Evolutionary conservation across 192 early-diverging fungal species (phyloP), one percentile per base, ranked within the genome.

Genomic region (Coemansia sp.): DNA sequence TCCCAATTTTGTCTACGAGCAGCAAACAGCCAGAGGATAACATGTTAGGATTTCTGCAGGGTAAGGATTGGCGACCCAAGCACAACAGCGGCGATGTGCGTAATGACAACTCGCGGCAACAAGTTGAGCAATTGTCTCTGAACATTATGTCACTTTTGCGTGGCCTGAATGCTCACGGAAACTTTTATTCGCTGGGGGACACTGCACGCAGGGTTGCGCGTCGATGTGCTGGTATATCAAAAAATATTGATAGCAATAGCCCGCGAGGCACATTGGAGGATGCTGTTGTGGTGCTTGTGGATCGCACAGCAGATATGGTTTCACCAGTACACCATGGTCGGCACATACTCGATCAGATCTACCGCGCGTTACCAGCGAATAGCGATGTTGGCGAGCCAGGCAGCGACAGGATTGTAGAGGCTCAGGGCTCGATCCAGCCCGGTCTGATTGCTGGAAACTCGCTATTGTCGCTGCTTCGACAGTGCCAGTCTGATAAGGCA

Each of bases 111-210:
- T 29, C 58, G 23, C 66, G 54, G 47, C 69, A 71, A 10, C 56
- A 60, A 56, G 27, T 65, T 15, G 78, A 75, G 29, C 66, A 63
- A 9, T 66, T 66, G 2, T 62, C 78, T 8, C 62, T 81, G 41
- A 71, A 64, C 15, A 47, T 81, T 27, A 60, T 43, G 2, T 55
- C 73, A 0, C 9, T 81, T 22, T 2, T 81, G 51, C 48, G 54
- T 9, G 63, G 62, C 1, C 47, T 75, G 38, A 55, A 62, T 0
- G 29, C 70, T 47, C 69, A 62, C 17, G 73, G 73, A 0, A 53
- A 29, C 11, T 81, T 69, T 51, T 81, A 81, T 21, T 81, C 77
- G 35, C 53, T 75, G 4, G 77, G 77, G 9, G 68, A 70, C 15
- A 63, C 57, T 39, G 43, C 69, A 4, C 61, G 66, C 19, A 51